phyloP scores from a whole-genome alignment of 768 basidiomycete genomes.

The Rhizopogon rudus region DNA sequence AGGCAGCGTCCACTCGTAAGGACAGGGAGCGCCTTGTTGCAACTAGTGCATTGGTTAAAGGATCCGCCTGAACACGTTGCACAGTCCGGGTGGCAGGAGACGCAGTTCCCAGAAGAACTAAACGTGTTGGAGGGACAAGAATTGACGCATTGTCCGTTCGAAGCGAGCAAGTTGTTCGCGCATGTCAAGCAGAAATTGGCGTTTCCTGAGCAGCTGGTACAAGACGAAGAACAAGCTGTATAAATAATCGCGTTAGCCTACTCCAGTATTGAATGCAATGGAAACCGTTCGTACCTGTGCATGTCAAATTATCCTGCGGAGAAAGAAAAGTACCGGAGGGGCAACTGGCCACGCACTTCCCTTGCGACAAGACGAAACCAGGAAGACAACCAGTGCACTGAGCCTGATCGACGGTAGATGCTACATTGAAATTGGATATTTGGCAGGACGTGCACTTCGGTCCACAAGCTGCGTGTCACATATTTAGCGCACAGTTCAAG shows the following conservation, averaged over 20 bases:
- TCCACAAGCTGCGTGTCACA: slow-evolving; percentile 57
- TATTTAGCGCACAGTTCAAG: slow-evolving; percentile 2
- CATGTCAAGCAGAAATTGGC: slow-evolving; percentile 75
- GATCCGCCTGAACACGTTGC: slow-evolving; percentile 73
- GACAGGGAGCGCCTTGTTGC: slow-evolving; percentile 63
- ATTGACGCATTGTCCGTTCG: slow-evolving; percentile 67
- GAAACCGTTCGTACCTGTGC: slow-evolving; percentile 49
- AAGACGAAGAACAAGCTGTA: slow-evolving; percentile 67
- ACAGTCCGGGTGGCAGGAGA: slow-evolving; percentile 83
- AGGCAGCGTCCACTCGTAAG: slow-evolving; percentile 74
- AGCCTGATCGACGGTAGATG: slow-evolving; percentile 58
- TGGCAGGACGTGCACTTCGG: slow-evolving; percentile 76
- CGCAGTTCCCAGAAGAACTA: slow-evolving; percentile 58
- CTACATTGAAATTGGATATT: slow-evolving; percentile 65
- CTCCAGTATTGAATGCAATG: background rate
- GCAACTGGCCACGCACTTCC: slow-evolving; percentile 65
- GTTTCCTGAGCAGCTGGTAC: slow-evolving; percentile 64
- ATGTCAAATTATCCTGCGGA: slow-evolving; percentile 68
- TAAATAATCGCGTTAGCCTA: slow-evolving; percentile 7
- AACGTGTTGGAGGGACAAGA: slow-evolving; percentile 74
- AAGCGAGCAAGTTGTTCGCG: slow-evolving; percentile 57
- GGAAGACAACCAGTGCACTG: slow-evolving; percentile 79
- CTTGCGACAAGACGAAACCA: slow-evolving; percentile 67
- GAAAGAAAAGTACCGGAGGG: slow-evolving; percentile 71
- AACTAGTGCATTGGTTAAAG: slow-evolving; percentile 76